Evolutionary conservation across 768 basidiomycete species (phyloP).

Genomic region (Albatrellus ellisii): DNA sequence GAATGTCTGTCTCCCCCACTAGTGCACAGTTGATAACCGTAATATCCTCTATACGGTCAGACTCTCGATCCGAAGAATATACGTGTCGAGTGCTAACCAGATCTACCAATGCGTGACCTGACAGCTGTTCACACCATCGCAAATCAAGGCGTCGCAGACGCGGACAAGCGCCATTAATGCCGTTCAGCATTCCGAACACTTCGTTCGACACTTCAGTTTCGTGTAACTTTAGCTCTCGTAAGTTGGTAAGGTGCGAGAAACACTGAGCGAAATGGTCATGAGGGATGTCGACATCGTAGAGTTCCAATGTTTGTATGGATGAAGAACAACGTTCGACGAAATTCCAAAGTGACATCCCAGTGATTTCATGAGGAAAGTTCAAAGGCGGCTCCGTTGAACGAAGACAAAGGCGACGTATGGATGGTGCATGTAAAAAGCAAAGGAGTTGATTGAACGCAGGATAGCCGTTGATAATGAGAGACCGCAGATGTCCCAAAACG

Average conservation of each 20-base stretch:
- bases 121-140: constrained; percentile 45
- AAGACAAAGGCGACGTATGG: constrained; percentile 26
- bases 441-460: constrained; percentile 21
- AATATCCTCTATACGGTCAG: constrained; percentile 28
- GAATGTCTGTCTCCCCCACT: constrained; percentile 39
- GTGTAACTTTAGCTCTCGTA: constrained; percentile 40
- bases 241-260: constrained; percentile 23
- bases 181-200: constrained; percentile 26
- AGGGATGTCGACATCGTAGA: constrained; percentile 34
- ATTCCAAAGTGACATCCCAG: constrained; percentile 18
- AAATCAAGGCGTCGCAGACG: constrained; percentile 35
- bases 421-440: constrained; percentile 21
- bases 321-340: constrained; percentile 21
- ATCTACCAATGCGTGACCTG: constrained; percentile 35
- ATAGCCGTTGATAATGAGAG: constrained; percentile 20
- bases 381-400: constrained; percentile 24
- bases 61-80: constrained; percentile 1
- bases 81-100: constrained; percentile 30
- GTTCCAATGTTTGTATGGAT: constrained; percentile 28
- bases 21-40: constrained; percentile 45
- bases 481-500: constrained; percentile 17
- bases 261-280: constrained; percentile 24
- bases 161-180: constrained; percentile 31
- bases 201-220: constrained; percentile 43
- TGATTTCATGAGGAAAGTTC: constrained; percentile 21